phyloP scores from a whole-genome alignment of 2,329 filamentous ascomycete genomes.

The Stagonosporopsis cucurbitacearum region DNA sequence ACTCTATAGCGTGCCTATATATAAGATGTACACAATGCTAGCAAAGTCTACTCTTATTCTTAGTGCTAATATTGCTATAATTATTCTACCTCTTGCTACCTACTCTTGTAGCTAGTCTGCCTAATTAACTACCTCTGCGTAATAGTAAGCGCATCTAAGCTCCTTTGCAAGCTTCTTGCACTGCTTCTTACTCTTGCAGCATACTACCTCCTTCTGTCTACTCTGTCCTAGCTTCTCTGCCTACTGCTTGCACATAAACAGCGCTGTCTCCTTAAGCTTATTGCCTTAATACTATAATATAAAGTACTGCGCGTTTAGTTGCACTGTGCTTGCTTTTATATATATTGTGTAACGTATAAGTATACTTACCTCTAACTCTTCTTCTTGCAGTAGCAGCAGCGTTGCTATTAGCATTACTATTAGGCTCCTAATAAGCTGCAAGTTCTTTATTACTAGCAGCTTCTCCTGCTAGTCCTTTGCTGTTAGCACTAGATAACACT shows the following conservation, averaged over 20 bases:
- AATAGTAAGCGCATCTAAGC: constrained; percentile 19
- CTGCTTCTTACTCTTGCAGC: constrained; percentile 15
- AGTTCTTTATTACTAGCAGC: background rate
- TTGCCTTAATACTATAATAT: constrained; percentile 8
- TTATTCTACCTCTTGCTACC: constrained; percentile 19
- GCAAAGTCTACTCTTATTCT: constrained; percentile 25
- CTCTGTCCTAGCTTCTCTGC: background rate
- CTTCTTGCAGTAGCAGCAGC: background rate
- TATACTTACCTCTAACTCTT: background rate
- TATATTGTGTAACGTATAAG: background rate
- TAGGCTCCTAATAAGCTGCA: background rate
- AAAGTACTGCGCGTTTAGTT: constrained; percentile 8
- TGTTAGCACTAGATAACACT: background rate
- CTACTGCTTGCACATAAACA: constrained; percentile 4
- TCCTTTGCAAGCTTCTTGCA: constrained; percentile 10
- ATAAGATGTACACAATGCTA: constrained; percentile 5
- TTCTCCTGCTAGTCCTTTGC: background rate
- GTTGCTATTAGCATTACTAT: background rate
- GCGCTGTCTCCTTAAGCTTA: constrained; percentile 4
- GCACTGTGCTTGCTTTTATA: background rate
- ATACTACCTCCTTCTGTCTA: constrained; percentile 20
- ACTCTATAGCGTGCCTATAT: constrained; percentile 16
- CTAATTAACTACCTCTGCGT: constrained; percentile 10
- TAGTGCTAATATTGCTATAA: constrained; percentile 24
- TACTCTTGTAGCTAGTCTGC: constrained; percentile 15